Percentiles rank a stretch among this genome's conserved stretches.
Conservation (phyloP, 2,329 filamentous ascomycete genomes). For the Alternaria novae-zelandiae region DNA sequence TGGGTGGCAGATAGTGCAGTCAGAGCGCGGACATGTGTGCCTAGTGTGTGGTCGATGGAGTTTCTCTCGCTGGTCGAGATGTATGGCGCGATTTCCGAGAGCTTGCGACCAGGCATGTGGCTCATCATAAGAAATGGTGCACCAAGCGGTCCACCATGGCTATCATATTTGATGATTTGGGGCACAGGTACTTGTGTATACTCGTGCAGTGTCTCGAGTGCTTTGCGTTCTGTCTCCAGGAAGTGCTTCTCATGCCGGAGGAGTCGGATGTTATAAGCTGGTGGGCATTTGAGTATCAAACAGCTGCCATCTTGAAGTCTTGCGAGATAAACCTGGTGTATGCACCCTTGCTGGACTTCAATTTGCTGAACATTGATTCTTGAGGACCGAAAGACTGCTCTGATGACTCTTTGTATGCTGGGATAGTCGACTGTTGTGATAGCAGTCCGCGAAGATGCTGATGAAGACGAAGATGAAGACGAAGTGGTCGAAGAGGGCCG, state of each 20-base stretch:
- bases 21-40: slow-evolving; percentile 51
- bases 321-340: slow-evolving; percentile 53
- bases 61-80: slow-evolving; percentile 46
- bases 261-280: slow-evolving; percentile 45
- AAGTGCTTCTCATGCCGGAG: slow-evolving; percentile 53
- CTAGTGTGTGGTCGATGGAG: slow-evolving; percentile 50
- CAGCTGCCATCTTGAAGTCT: slow-evolving; percentile 47
- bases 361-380: slow-evolving; percentile 42
- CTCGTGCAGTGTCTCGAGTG: slow-evolving; percentile 47
- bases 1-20: slow-evolving; percentile 53
- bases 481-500: slow-evolving; percentile 33
- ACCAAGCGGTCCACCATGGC: slow-evolving; percentile 34
- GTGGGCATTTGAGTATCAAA: slow-evolving; percentile 52
- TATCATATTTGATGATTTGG: slow-evolving; percentile 49
- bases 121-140: slow-evolving; percentile 45
- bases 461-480: slow-evolving; percentile 36
- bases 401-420: slow-evolving; percentile 44
- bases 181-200: slow-evolving; percentile 48
- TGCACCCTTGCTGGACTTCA: slow-evolving; percentile 42
- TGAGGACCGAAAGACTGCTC: slow-evolving; percentile 39
- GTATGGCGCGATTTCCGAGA: slow-evolving; percentile 38
- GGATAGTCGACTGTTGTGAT: slow-evolving; percentile 37
- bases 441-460: slow-evolving; percentile 27
- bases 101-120: slow-evolving; percentile 40
- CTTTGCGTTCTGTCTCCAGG: slow-evolving; percentile 49